A percentile compares a stretch with the other conserved stretches of the same genome.
phyloP scores from a whole-genome alignment of 768 basidiomycete genomes.

The Trametes cinnabarina region DNA sequence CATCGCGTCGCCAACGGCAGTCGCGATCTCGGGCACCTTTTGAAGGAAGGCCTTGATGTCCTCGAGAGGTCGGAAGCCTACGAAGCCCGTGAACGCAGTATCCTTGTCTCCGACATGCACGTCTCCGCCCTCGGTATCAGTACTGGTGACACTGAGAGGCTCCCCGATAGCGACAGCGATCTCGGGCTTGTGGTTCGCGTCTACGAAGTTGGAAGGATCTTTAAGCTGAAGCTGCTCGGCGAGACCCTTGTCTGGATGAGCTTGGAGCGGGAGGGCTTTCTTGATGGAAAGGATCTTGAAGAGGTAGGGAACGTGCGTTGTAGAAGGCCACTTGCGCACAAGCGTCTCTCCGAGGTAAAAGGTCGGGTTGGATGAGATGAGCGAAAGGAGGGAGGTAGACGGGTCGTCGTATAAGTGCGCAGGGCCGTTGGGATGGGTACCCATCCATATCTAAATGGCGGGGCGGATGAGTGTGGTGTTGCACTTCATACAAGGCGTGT shows the following conservation, averaged over 20 bases:
- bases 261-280: constrained; percentile 56
- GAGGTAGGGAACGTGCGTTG: constrained; percentile 47
- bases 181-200: constrained; percentile 59
- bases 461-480: no score
- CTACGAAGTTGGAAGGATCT: constrained; percentile 42
- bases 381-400: constrained; percentile 31
- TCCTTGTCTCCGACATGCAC: constrained; percentile 11
- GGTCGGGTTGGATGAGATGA: constrained; percentile 29
- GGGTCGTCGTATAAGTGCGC: constrained; percentile 33
- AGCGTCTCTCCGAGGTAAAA: constrained; percentile 39
- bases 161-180: constrained; percentile 54
- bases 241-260: constrained; percentile 52
- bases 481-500: background rate
- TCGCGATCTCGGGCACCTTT: constrained; percentile 43
- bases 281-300: constrained; percentile 57
- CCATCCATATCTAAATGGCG: constrained; percentile 75
- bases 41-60: constrained; percentile 42
- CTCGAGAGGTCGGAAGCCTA: constrained; percentile 52
- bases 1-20: constrained; percentile 36
- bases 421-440: constrained; percentile 53
- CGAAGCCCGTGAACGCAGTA: constrained; percentile 41
- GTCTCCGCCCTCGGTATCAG: background rate
- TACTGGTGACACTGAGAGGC: constrained; percentile 22
- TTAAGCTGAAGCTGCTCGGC: constrained; percentile 43
- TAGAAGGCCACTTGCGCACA: constrained; percentile 25